These are phyloP conservation scores for Eucalyptus pauciflora DNA, from an alignment of 345 rosid species.

Conservation along the genomic window DNA sequence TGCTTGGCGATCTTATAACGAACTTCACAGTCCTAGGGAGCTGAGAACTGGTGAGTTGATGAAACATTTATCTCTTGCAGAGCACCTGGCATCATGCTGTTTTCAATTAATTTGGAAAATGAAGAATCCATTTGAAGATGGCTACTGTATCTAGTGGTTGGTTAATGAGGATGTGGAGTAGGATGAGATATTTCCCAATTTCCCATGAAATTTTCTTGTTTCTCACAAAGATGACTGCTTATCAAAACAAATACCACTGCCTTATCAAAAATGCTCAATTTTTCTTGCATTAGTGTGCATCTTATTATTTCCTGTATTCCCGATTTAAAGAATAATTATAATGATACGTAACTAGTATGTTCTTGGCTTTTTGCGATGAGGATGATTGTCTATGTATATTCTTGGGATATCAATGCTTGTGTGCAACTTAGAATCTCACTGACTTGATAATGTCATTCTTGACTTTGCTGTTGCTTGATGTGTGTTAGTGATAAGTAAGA, in stretches of 20 bases:
- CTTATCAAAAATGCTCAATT: neutral
- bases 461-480: neutral
- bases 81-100: neutral
- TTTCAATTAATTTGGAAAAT: neutral
- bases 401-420: neutral
- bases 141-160: neutral
- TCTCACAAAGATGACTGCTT: neutral
- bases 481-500: neutral
- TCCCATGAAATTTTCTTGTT: neutral
- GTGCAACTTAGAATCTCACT: neutral
- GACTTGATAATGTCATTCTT: neutral
- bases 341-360: neutral
- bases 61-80: neutral
- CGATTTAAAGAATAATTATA: neutral
- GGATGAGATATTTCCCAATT: neutral
- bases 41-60: neutral
- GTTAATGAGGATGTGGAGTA: neutral
- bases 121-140: neutral
- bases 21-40: slow-evolving; percentile 9
- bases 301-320: neutral
- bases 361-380: neutral
- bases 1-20: slow-evolving; percentile 16
- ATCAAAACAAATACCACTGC: neutral
- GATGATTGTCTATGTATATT: neutral
- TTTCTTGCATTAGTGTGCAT: neutral